phyloP scores from a whole-genome alignment of 768 basidiomycete genomes.

The Podaxis rugospora region DNA sequence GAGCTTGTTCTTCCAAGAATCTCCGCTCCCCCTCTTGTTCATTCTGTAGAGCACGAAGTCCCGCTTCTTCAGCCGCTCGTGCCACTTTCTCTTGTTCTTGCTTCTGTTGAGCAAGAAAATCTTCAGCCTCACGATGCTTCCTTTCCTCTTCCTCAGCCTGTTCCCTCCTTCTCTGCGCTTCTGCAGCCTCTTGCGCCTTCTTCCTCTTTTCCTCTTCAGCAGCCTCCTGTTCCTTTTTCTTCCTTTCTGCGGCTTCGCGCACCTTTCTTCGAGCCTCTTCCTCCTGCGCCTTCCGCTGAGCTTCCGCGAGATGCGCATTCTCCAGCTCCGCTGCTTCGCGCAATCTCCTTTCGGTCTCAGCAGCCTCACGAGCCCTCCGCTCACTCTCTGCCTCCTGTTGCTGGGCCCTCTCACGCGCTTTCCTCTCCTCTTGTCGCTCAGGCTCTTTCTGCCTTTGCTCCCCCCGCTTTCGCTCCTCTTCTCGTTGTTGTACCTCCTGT shows the following conservation, averaged over 20 bases:
- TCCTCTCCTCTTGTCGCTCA: conserved; percentile 4
- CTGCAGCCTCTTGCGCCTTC: neutral
- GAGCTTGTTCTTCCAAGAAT: conserved; percentile 3
- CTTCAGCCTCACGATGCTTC: neutral
- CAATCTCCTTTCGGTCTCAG: neutral
- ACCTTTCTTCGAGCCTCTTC: neutral
- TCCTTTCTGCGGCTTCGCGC: neutral
- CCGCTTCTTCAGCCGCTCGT: neutral
- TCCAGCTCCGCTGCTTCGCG: neutral
- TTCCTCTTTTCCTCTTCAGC: neutral
- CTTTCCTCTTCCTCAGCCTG: neutral
- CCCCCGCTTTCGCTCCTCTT: neutral
- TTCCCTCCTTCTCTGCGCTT: neutral
- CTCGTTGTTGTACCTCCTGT: neutral
- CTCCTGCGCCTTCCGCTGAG: neutral
- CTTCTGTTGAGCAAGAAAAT: neutral
- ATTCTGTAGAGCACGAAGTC: neutral
- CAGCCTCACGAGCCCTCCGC: neutral
- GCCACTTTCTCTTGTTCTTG: neutral
- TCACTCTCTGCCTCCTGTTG: neutral
- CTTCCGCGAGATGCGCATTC: neutral
- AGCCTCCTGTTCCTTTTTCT: neutral
- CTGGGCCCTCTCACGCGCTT: neutral
- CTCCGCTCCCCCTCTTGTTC: neutral
- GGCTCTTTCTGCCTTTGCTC: neutral